Evolutionary conservation across 225 moss, liverwort and hornwort genomes (phyloP).

Genomic region (Marchantia paleacea): DNA sequence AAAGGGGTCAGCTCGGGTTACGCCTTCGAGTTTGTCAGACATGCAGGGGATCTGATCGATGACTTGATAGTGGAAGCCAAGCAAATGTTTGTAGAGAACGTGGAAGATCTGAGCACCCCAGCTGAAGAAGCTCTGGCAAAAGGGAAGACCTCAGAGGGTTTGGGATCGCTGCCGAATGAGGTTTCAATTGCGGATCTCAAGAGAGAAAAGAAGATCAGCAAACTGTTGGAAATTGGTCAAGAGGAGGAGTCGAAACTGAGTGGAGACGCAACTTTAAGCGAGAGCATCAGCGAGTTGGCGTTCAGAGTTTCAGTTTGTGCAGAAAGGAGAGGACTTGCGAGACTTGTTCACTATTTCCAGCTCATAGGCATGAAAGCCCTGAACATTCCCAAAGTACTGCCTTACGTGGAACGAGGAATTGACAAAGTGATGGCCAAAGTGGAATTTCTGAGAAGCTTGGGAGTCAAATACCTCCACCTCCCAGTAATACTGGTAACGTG

Average conservation of each 20-base stretch:
- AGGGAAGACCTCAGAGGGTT: not conserved
- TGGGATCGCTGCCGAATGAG: not conserved
- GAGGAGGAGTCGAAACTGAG: slow-evolving; percentile 15
- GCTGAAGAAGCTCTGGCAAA: not conserved
- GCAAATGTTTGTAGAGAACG: slow-evolving; percentile 13
- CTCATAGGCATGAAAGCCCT: slow-evolving; percentile 58
- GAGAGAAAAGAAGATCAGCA: slow-evolving; percentile 36
- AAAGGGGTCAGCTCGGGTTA: slow-evolving; percentile 56
- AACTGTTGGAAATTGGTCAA: slow-evolving; percentile 18
- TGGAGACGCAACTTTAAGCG: slow-evolving; percentile 11
- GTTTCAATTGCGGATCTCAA: slow-evolving; percentile 18
- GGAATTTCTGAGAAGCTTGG: slow-evolving; percentile 54
- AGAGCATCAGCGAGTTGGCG: slow-evolving; percentile 30
- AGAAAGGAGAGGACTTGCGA: slow-evolving; percentile 45
- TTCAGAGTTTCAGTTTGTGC: slow-evolving; percentile 48
- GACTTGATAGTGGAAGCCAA: slow-evolving; percentile 48
- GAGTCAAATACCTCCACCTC: slow-evolving; percentile 47
- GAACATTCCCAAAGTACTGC: slow-evolving; percentile 50
- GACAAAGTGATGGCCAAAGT: slow-evolving; percentile 61
- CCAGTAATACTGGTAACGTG: slow-evolving; percentile 49
- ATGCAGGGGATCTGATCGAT: slow-evolving; percentile 54
- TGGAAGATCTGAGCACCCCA: not conserved
- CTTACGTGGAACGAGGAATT: slow-evolving; percentile 43
- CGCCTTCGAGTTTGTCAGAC: slow-evolving; percentile 62
- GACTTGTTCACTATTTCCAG: slow-evolving; percentile 58